Evolutionary conservation across 139 green algal genomes (phyloP).

Genomic region (Micromonas pusilla): DNA sequence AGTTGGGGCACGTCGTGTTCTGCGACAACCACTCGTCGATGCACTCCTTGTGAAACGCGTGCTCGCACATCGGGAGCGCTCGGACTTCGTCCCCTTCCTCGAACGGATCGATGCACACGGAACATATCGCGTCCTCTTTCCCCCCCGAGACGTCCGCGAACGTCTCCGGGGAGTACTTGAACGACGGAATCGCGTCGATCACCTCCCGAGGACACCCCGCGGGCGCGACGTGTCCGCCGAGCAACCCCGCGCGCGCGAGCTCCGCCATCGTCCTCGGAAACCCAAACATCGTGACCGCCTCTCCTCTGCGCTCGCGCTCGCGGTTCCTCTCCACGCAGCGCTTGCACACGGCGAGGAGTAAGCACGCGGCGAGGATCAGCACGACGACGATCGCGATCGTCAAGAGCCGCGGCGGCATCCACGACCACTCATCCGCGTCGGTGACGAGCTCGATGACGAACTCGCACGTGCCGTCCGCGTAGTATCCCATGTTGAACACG

Average conservation of each 20-base stretch:
- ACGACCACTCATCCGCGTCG: neutral
- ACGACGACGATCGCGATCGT: constrained; percentile 7
- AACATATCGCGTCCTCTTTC: constrained; percentile 15
- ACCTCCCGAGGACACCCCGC: neutral
- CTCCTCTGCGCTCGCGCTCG: neutral
- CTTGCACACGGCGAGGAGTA: constrained; percentile 27
- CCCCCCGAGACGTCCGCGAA: neutral
- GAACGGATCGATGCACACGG: constrained; percentile 10
- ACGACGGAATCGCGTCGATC: neutral
- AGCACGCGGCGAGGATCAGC: neutral
- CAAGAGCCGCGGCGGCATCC: constrained; percentile 1
- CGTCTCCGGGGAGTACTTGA: neutral
- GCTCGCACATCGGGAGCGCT: constrained; percentile 18
- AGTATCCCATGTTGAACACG: constrained; percentile 32
- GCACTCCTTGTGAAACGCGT: constrained; percentile 36
- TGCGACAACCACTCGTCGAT: constrained; percentile 16
- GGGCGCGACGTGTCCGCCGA: too few species aligned
- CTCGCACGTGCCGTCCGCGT: neutral
- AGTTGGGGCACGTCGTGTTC: constrained; percentile 34
- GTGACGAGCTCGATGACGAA: neutral
- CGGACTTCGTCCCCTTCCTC: neutral
- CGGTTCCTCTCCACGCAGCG: neutral
- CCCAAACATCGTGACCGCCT: neutral
- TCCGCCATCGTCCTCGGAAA: neutral
- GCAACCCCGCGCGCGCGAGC: too few species aligned